A percentile compares a stretch with the other conserved stretches of the same genome.
Evolutionary conservation across 2,329 filamentous ascomycete species (phyloP).

Genomic region (Fusarium nurragi): DNA sequence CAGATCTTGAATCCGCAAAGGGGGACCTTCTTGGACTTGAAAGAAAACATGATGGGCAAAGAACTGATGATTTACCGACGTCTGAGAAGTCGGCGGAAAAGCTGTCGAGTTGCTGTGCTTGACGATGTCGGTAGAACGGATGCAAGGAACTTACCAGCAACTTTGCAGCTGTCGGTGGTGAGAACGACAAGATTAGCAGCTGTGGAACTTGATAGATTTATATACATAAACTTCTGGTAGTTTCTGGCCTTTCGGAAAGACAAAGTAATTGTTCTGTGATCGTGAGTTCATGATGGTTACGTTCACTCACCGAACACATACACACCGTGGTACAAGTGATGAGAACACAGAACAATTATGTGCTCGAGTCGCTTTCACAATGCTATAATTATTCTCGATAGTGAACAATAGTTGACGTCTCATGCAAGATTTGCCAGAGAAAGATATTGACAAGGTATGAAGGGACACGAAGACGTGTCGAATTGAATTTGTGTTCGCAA

Average conservation of each 20-base stretch:
- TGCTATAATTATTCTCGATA: background rate
- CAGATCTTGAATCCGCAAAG: constrained; percentile 5
- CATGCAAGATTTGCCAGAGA: background rate
- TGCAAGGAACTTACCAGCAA: constrained; percentile 2
- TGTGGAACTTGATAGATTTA: background rate
- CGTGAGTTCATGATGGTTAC: background rate
- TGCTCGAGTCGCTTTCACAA: background rate
- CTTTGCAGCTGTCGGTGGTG: background rate
- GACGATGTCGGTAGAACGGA: background rate
- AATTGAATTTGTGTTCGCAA: too few species aligned
- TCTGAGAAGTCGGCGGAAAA: background rate
- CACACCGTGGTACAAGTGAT: background rate
- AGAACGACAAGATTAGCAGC: background rate
- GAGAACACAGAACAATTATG: background rate
- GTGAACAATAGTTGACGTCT: background rate
- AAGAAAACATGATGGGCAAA: constrained; percentile 1
- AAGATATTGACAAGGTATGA: background rate
- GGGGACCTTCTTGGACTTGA: too few species aligned
- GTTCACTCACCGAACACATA: background rate
- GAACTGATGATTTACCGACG: background rate
- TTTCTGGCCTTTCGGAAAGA: background rate
- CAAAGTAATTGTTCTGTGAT: background rate
- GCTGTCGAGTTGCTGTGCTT: background rate
- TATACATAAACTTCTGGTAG: background rate
- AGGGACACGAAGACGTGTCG: background rate